Evolutionary conservation across 176 grass and related monocot species (phyloP), one percentile per base, ranked within the genome.

Genomic region (Zoysia pacifica): DNA sequence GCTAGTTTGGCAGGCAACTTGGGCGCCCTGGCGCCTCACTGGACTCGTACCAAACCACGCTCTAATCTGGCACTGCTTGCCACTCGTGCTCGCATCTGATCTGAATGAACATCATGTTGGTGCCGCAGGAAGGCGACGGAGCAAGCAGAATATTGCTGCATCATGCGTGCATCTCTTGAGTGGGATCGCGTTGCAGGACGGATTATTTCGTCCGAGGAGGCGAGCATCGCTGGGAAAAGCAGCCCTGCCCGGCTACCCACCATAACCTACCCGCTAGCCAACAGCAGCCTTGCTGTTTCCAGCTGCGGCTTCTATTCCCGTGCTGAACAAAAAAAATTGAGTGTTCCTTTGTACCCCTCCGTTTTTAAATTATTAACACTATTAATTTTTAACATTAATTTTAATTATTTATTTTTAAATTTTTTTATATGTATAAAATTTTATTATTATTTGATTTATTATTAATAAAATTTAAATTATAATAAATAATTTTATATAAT

Each of bases 181-280:
- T 10, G 4, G 37, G 42, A 58, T 54, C 9, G 45, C 44, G 35
- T 20, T 6, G 52, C 45, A 9, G 18, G 73, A 35, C 53, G 42
- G 15, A 42, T 38, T 4, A 12, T 37, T 12, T 36, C 5, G 66
- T 70, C 66, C 45, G 38, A 77, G 66, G 74, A 62, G 28, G 28
- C 28, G 28, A 28, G 28, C 28, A 28, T 77, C 69, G 82, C n/a
- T 63, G 55, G 55, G 66, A 70, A 70, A 84, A 62, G 74, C 4
- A 37, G 82, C 74, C 62, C 60, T 5, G 0, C 54, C 18, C 14
- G 3, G 15, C 5, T 2, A 15, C 2, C 14, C 28, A 60, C 56
- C 18, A 60, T n/a, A 28, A 28, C 56, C 56, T 28, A 60, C 3
- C n/a, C 7, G 28, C 3, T 15, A 13, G 43, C 51, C 5, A 19